Evolutionary conservation across 2,329 filamentous ascomycete species (phyloP).

Genomic region (Mycosphaerelloides madeirae): DNA sequence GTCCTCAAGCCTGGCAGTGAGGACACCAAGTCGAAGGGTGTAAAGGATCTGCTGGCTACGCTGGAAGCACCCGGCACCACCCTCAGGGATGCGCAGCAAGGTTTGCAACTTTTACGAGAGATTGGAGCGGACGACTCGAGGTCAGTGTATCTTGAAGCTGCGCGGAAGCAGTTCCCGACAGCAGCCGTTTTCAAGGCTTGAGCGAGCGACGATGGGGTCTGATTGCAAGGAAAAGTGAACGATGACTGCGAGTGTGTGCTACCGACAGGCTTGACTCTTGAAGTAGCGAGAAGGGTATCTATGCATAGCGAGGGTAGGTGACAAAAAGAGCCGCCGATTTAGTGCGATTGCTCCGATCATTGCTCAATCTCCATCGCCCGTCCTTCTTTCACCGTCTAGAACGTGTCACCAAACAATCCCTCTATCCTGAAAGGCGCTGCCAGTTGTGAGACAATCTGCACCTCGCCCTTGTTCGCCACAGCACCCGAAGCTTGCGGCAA

Average conservation of each 20-base stretch:
- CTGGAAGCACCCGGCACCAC: conserved; percentile 50
- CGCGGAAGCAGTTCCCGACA: conserved; percentile 36
- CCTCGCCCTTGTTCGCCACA: conserved; percentile 56
- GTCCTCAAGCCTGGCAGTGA: conserved; percentile 53
- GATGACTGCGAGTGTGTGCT: not conserved
- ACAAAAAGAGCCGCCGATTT: not conserved
- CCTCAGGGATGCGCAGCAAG: conserved; percentile 54
- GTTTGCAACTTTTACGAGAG: conserved; percentile 48
- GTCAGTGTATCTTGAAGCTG: conserved; percentile 45
- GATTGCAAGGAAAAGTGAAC: not conserved
- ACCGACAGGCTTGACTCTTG: not conserved
- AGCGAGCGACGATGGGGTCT: not conserved
- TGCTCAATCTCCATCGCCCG: conserved; percentile 18
- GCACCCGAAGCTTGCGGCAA: conserved; percentile 26
- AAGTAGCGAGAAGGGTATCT: conserved; percentile 2
- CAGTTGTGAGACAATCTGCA: conserved; percentile 88
- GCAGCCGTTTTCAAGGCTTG: conserved; percentile 33
- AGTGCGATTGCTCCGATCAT: too few relatives aligned
- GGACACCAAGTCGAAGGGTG: conserved; percentile 51
- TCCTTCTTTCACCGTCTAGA: conserved; percentile 25
- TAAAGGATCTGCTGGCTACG: conserved; percentile 59
- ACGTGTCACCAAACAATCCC: conserved; percentile 74
- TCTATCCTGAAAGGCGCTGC: conserved; percentile 93
- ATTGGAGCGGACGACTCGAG: conserved; percentile 50
- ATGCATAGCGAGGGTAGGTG: conserved; percentile 5